A percentile compares a stretch with the other conserved stretches of the same genome.
These are phyloP conservation scores for Tubosaeta brunneosetosa DNA, from an alignment of 768 basidiomycete genomes.

Conservation along the genomic window DNA sequence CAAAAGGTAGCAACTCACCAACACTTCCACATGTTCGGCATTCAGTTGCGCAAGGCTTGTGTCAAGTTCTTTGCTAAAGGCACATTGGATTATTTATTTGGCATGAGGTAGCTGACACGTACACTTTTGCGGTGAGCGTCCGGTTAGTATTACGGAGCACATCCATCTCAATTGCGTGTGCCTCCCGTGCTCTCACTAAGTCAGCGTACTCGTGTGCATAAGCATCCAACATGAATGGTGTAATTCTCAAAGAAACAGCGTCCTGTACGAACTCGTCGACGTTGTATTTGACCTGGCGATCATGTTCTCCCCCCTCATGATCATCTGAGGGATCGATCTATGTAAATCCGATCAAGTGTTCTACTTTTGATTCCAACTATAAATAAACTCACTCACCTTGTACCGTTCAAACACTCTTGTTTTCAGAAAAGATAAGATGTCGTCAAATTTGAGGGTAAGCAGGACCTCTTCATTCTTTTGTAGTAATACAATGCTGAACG, in stretches of 20 bases:
- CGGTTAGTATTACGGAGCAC: conserved; percentile 77
- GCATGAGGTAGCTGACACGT: conserved; percentile 29
- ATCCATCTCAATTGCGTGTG: conserved; percentile 82
- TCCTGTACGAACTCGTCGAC: conserved; percentile 86
- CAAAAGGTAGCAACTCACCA: conserved; percentile 39
- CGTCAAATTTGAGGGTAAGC: conserved; percentile 83
- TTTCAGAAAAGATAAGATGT: conserved; percentile 82
- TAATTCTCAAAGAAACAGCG: conserved; percentile 79
- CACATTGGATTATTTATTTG: conserved; percentile 1
- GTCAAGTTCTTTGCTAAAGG: conserved; percentile 74
- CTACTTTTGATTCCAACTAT: neutral
- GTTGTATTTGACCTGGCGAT: conserved; percentile 41
- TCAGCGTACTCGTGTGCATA: conserved; percentile 90
- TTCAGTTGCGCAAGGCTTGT: conserved; percentile 72
- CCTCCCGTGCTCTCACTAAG: conserved; percentile 66
- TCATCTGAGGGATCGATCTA: conserved; percentile 30
- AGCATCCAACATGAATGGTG: conserved; percentile 92
- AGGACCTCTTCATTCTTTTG: conserved; percentile 83
- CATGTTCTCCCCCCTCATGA: conserved; percentile 19
- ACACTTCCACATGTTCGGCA: conserved; percentile 72
- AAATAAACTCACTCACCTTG: conserved; percentile 36
- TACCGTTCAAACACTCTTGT: conserved; percentile 79
- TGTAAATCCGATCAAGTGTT: neutral
- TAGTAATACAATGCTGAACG: conserved; percentile 84
- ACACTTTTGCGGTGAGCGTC: conserved; percentile 74